Conservation (phyloP, 805 yeast genomes). For the Pichia ethanolica region DNA sequence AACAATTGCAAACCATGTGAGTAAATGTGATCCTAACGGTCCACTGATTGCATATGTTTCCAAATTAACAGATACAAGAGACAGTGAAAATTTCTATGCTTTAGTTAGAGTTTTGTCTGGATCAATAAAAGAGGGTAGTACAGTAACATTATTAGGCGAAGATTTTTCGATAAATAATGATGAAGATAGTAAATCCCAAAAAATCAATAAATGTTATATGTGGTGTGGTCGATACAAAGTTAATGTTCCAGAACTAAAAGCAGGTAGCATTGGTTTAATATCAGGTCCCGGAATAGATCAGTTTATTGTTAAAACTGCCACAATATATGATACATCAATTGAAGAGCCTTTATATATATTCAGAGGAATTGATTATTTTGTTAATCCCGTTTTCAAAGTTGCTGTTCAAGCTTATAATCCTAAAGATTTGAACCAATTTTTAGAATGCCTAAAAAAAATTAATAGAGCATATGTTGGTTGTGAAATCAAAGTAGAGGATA, state of each 20-base stretch:
- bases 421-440: slow-evolving; percentile 64
- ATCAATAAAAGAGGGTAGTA: slow-evolving; percentile 37
- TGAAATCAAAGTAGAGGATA: slow-evolving; percentile 69
- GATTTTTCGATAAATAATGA: slow-evolving; percentile 38
- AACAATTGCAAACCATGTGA: slow-evolving; percentile 16
- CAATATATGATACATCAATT: slow-evolving; percentile 35
- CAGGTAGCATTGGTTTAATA: slow-evolving; percentile 65
- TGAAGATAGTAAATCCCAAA: slow-evolving; percentile 42
- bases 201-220: slow-evolving; percentile 38
- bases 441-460: slow-evolving; percentile 60
- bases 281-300: slow-evolving; percentile 50
- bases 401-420: slow-evolving; percentile 81
- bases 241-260: slow-evolving; percentile 33
- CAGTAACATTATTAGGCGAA: slow-evolving; percentile 52
- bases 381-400: slow-evolving; percentile 62
- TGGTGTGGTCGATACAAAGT: slow-evolving; percentile 67
- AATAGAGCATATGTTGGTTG: slow-evolving; percentile 60
- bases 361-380: slow-evolving; percentile 36
- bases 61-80: slow-evolving; percentile 50
- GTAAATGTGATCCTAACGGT: slow-evolving; percentile 31
- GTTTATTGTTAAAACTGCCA: slow-evolving; percentile 52
- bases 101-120: slow-evolving; percentile 63
- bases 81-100: slow-evolving; percentile 45
- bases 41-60: slow-evolving; percentile 47
- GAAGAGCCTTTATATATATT: slow-evolving; percentile 26